Evolutionary conservation across 1,284 basidiomycete species (phyloP).

Genomic region (Naganishia cerealis): DNA sequence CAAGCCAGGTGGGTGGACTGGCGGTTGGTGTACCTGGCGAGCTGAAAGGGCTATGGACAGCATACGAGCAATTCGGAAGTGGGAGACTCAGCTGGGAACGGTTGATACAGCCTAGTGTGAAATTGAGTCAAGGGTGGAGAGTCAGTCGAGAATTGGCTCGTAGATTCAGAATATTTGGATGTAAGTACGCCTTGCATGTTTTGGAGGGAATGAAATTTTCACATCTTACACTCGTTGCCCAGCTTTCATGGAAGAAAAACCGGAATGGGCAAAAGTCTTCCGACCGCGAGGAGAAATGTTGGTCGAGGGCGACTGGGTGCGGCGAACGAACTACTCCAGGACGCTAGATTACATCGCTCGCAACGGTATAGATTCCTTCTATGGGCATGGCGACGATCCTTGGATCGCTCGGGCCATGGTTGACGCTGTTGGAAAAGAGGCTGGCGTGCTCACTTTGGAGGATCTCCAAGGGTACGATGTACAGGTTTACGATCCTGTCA

Average conservation of each 20-base stretch:
- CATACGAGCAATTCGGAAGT: conserved; percentile 59
- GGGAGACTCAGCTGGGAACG: conserved; percentile 73
- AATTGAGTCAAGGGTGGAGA: conserved; percentile 72
- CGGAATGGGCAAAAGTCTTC: conserved; percentile 77
- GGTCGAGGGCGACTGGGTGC: conserved; percentile 71
- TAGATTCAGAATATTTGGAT: conserved; percentile 59
- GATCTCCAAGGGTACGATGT: conserved; percentile 62
- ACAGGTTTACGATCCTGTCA: conserved; percentile 69
- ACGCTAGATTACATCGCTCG: conserved; percentile 54
- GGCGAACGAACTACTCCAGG: conserved; percentile 66
- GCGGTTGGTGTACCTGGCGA: conserved; percentile 83
- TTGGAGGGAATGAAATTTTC: not conserved
- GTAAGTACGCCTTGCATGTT: conserved; percentile 54
- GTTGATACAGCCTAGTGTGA: conserved; percentile 71
- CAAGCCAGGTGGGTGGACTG: conserved; percentile 71
- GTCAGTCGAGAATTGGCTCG: conserved; percentile 72
- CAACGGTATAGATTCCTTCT: conserved; percentile 49
- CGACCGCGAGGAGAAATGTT: conserved; percentile 72
- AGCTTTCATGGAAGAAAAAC: conserved; percentile 68
- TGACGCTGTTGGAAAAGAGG: conserved; percentile 41
- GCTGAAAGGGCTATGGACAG: conserved; percentile 69
- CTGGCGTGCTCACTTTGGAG: conserved; percentile 48
- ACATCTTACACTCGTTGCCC: conserved; percentile 29
- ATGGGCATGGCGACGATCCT: conserved; percentile 60
- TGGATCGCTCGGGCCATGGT: conserved; percentile 51